These are phyloP conservation scores for Coemansia sp. DNA, from an alignment of 192 early-diverging fungal genomes.

Conservation along the genomic window DNA sequence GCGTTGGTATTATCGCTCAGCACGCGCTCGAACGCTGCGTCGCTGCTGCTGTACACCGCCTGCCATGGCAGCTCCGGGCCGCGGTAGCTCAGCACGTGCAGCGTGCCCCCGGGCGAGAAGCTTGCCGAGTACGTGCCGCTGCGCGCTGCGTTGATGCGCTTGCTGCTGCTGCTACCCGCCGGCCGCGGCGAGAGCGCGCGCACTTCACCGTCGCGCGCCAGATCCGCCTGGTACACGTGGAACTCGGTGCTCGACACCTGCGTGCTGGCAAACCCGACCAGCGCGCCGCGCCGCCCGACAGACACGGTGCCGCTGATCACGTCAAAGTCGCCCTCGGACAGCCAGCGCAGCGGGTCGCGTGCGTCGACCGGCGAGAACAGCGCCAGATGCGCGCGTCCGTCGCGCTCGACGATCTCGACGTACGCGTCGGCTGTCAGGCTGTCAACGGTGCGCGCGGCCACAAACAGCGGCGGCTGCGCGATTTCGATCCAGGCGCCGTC, in stretches of 20 bases:
- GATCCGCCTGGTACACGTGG: conserved; percentile 50
- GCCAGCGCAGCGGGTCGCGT: conserved; percentile 53
- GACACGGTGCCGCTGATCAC: conserved; percentile 55
- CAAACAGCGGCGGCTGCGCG: conserved; percentile 35
- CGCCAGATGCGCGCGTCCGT: conserved; percentile 71
- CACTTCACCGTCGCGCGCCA: conserved; percentile 25
- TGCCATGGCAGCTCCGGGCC: conserved; percentile 86
- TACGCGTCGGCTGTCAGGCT: conserved; percentile 56
- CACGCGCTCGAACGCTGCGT: conserved; percentile 57
- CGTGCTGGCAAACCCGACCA: conserved; percentile 54
- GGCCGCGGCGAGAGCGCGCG: conserved; percentile 40
- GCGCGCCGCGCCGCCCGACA: conserved; percentile 36
- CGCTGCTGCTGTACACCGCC: conserved; percentile 59
- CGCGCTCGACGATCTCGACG: conserved; percentile 64
- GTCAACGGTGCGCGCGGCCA: conserved; percentile 24
- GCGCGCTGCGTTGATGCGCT: conserved; percentile 25
- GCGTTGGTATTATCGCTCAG: conserved; percentile 61
- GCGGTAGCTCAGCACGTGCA: conserved; percentile 73
- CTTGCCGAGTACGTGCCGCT: conserved; percentile 60
- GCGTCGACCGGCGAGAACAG: conserved; percentile 59
- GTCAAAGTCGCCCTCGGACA: conserved; percentile 74
- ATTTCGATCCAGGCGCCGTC: conserved; percentile 79
- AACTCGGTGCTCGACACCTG: conserved; percentile 38
- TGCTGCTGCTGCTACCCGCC: conserved; percentile 17
- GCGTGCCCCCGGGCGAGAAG: conserved; percentile 73